Base-by-base conservation (phyloP, 345 rosid species). In the Eucalyptus pumila region DNA sequence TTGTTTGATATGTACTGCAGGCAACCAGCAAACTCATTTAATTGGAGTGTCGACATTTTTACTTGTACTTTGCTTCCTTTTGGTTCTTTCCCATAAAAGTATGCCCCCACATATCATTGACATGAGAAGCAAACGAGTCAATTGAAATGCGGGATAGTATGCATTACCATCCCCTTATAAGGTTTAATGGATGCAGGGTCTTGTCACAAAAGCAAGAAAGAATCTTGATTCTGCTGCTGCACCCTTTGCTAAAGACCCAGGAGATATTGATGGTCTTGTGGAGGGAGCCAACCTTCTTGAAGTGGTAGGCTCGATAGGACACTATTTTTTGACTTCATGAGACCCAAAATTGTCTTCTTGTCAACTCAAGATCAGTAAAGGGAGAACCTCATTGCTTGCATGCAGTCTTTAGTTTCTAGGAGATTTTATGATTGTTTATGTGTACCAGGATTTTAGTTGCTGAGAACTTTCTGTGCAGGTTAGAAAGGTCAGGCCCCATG, bases 231-330 rank as follows among this genome's bases (percentile, higher is more conserved):
- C 97, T 47, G 98, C 98, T 42, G 98, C 96, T 65, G 94, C 93
- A 90, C 95, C 95, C 52, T 97, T 98, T 94, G 99, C 99, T 48
- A 95, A 95, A 92, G 91, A 93, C 90, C 94, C 94, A 80, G 91
- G 93, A 92, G 95, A 95, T 92, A 91, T 90, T n/a, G 90, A 90
- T 67, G 97, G 95, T 76, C 96, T 96, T 88, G 92, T 93, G 67
- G 99, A 98, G 92, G 99, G 99, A 85, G 97, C 98, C 92, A 91
- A 92, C 92, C 92, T 96, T 15, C 88, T 93, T 51, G 99, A 98
- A 94, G 99, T 98, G 97, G 99, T 98, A 95, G 93, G 91, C 89
- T 86, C 85, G 80, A 88, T 91, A 56, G 40, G 80, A 86, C 87
- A 40, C 62, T 76, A 76, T 87, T 19, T 88, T 65, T 87, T 85